Percentiles rank a stretch among this genome's conserved stretches.
These are phyloP conservation scores for Fusarium musae DNA, from an alignment of 2,329 filamentous ascomycete genomes.

Conservation along the genomic window DNA sequence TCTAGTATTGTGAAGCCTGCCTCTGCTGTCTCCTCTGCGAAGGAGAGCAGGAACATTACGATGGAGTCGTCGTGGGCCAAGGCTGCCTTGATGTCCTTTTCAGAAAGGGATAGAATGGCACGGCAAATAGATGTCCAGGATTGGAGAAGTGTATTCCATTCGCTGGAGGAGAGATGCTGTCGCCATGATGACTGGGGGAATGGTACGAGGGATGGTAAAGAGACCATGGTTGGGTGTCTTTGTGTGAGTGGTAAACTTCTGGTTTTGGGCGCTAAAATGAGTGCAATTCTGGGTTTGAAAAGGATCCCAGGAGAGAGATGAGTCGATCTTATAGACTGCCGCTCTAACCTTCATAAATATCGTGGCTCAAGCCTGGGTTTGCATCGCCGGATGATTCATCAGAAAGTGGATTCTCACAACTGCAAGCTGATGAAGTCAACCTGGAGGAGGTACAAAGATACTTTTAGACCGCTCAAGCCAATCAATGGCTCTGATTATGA, in stretches of 20 bases:
- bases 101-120: constrained; percentile 69
- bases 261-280: neutral
- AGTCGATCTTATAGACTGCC: constrained; percentile 8
- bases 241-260: neutral
- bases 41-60: constrained; percentile 72
- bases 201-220: constrained; percentile 78
- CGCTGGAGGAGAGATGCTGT: constrained; percentile 70
- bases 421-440: constrained; percentile 28
- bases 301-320: neutral
- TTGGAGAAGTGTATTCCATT: constrained; percentile 82
- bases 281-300: neutral
- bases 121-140: constrained; percentile 78
- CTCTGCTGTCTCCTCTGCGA: constrained; percentile 66
- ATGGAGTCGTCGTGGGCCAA: constrained; percentile 69
- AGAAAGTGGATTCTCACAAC: constrained; percentile 43
- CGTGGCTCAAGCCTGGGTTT: constrained; percentile 19
- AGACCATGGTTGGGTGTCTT: constrained; percentile 49
- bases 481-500: neutral
- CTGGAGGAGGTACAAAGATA: constrained; percentile 15
- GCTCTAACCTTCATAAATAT: constrained; percentile 5
- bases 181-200: constrained; percentile 78
- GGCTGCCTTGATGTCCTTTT: constrained; percentile 63
- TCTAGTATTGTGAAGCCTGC: constrained; percentile 50
- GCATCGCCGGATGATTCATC: constrained; percentile 56
- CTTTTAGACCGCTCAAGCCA: neutral